Base-by-base conservation (phyloP, 2,329 filamentous ascomycete species). In the Dactylellina cionopaga region DNA sequence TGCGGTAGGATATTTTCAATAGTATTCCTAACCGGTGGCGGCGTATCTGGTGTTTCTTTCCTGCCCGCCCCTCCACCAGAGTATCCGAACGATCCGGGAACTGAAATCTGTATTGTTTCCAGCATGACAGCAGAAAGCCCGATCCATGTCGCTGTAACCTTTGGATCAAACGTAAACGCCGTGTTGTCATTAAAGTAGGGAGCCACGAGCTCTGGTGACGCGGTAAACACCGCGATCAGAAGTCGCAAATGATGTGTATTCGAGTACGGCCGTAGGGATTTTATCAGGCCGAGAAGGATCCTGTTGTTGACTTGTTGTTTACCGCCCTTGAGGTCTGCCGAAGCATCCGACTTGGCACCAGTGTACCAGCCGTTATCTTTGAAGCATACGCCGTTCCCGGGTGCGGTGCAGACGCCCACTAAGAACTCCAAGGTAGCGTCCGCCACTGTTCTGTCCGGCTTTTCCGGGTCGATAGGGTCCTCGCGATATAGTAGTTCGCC, bases 141-240 rank as follows among this genome's bases (percentile, higher is more conserved):
- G 76, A 98, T 91, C 95, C 95, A 99, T 0, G 92, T 95, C 44
- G 92, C 89, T 2, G 92, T 95, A 3, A 96, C 84, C 78, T 96
- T 98, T 0, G 95, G 93, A 41, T 98, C 93, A 74, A 96, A 92
- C 0, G 89, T 87, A 77, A 98, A 95, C 59, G 89, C 87, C 71
- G 86, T 88, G 78, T 92, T 93, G 78, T 87, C 89, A 43, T 88
- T 84, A 78, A 96, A 98, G 79, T 96, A 99, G 77, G 92, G 89
- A 43, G 92, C 90, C 1, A 96, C 87, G 2, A 98, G 84, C 80
- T 98, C 95, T 0, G 96, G 94, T 0, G 90, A 91, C 5, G 87
- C 87, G 74, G 84, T 85, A 78, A 99, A 96, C 31, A 96, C 92
- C 2, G 89, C 85, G 3, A 94, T 82, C 1, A 96, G 81, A 7